phyloP scores from a whole-genome alignment of 306 rosid genomes.

The Spatholobus suberectus region DNA sequence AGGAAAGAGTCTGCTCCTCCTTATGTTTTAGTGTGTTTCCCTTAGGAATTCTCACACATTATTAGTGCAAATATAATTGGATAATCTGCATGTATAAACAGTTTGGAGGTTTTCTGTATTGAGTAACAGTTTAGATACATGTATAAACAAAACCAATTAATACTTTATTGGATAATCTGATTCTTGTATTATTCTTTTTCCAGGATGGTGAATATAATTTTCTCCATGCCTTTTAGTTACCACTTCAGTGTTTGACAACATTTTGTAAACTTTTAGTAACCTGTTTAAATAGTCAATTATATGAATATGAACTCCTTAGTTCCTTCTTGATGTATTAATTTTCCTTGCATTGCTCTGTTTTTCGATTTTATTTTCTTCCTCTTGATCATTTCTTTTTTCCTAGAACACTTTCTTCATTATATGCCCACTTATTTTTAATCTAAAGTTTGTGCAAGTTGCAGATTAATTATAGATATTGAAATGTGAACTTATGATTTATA shows the following conservation, averaged over 20 bases:
- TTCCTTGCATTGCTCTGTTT: neutral
- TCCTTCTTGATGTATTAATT: neutral
- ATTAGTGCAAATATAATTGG: neutral
- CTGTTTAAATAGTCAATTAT: slow-evolving; percentile 6
- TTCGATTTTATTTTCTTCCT: neutral
- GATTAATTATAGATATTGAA: slow-evolving; percentile 8
- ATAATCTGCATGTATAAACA: neutral
- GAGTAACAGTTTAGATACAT: neutral
- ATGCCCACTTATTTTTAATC: neutral
- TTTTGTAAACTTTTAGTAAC: slow-evolving; percentile 13
- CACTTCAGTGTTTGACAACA: neutral
- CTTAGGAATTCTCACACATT: neutral
- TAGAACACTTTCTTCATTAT: neutral
- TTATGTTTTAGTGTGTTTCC: neutral
- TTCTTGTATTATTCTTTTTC: neutral
- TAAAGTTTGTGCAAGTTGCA: slow-evolving; percentile 6
- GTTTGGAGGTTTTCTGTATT: neutral
- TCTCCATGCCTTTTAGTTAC: neutral
- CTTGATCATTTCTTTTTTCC: neutral
- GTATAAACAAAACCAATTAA: neutral
- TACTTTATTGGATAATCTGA: neutral
- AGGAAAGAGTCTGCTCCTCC: neutral
- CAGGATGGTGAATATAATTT: neutral
- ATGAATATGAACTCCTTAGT: neutral
- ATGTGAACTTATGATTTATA: neutral